Base-by-base conservation (phyloP, 768 basidiomycete genomes). In the Boletus reticulatus region DNA sequence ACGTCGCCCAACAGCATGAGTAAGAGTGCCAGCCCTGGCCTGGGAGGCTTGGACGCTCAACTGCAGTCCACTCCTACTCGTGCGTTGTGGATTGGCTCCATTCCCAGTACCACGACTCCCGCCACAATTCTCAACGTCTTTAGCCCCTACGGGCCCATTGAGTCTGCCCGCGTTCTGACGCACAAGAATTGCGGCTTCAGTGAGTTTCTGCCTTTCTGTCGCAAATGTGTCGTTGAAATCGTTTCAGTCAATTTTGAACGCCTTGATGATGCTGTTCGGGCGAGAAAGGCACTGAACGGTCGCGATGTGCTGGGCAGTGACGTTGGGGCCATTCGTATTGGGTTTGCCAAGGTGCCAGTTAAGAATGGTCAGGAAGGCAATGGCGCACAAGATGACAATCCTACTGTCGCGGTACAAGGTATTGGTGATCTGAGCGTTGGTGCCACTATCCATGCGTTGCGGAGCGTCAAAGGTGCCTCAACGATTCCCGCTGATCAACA, bases 181-280 rank as follows among this genome's bases (percentile, higher is more conserved):
- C 94, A 97, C 77, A 98, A 98, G 78, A 96, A 96, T 62, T 97
- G 97, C 72, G 92, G 93, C 57, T 92, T 90, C 74, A 89, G 85
- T 87, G 55, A 71, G 87, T 84, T 6, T 27, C 37, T 47, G 38
- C 37, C 36, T 50, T 34, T 22, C 6, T 48, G 6, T 20, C 43
- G 5, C 47, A 52, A 34, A 17, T 29, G 41, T 38, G 45, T 36
- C 45, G 41, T 34, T 56, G 38, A 72, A 24, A 20, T 42, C 55
- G 39, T 50, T 19, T 20, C 45, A 88, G 89, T 98, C 76, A 98
- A 99, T 70, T 98, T 98, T 71, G 96, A 99, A 73, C 87, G 94
- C 53, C 80, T 98, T 27, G 97, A 98, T 67, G 96, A 98, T 66
- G 97, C 97, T 44, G 92, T 98, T 56, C 80, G 94, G 34, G 97